These are phyloP conservation scores for Chrysoporthe puriensis DNA, from an alignment of 2,329 filamentous ascomycete genomes.

Conservation along the genomic window DNA sequence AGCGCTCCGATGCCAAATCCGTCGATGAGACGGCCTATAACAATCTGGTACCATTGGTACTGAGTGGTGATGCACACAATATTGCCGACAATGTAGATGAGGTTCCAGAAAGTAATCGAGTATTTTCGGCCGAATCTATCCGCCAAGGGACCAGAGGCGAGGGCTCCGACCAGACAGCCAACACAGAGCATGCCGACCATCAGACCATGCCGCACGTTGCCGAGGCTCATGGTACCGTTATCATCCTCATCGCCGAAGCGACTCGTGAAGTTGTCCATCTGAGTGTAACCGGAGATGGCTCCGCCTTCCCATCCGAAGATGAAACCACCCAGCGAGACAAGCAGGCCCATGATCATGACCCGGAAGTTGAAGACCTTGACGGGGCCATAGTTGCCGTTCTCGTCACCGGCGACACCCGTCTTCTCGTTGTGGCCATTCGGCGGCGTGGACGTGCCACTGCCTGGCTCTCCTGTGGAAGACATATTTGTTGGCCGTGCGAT, in stretches of 20 bases:
- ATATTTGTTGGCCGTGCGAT: slow-evolving; percentile 21
- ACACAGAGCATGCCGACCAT: slow-evolving; percentile 29
- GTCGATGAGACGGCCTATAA: slow-evolving; percentile 67
- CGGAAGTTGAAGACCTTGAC: slow-evolving; percentile 27
- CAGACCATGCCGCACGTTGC: slow-evolving; percentile 27
- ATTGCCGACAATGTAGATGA: slow-evolving; percentile 66
- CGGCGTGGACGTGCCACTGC: slow-evolving; percentile 27
- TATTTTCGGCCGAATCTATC: slow-evolving; percentile 62
- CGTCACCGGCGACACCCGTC: background rate
- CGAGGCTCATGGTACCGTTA: slow-evolving; percentile 17
- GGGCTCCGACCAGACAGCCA: slow-evolving; percentile 47
- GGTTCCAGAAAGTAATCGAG: slow-evolving; percentile 55
- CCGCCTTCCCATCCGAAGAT: slow-evolving; percentile 31
- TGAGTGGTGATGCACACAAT: slow-evolving; percentile 66
- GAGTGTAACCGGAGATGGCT: slow-evolving; percentile 29
- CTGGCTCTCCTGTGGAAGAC: slow-evolving; percentile 23
- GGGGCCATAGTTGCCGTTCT: slow-evolving; percentile 25
- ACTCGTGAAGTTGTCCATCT: slow-evolving; percentile 27
- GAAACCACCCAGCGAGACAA: slow-evolving; percentile 29
- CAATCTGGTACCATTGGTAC: slow-evolving; percentile 65
- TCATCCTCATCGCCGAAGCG: slow-evolving; percentile 22
- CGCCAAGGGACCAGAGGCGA: slow-evolving; percentile 57
- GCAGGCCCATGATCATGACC: slow-evolving; percentile 27
- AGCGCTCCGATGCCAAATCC: slow-evolving; percentile 70
- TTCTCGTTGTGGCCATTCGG: slow-evolving; percentile 26